These are phyloP conservation scores for Zymoseptoria tritici DNA, from an alignment of 2,329 filamentous ascomycete species.

Conservation along the genomic window DNA sequence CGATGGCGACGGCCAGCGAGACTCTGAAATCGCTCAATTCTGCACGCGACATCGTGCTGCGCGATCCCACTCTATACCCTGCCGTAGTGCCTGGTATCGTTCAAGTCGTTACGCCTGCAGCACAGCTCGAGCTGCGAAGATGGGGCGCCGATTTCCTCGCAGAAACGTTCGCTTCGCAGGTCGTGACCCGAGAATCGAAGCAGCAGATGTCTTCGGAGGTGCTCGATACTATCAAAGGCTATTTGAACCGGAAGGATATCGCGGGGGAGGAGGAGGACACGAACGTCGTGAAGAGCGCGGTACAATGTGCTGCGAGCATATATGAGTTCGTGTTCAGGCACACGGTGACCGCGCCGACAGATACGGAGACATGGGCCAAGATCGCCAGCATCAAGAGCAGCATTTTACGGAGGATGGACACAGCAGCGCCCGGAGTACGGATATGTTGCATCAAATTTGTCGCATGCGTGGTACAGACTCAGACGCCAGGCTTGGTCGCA, in stretches of 20 bases:
- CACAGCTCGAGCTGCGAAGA: conserved; percentile 74
- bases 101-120: conserved; percentile 73
- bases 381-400: conserved; percentile 84
- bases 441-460: conserved; percentile 98
- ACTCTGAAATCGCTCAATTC: conserved; percentile 83
- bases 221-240: conserved; percentile 60
- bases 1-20: conserved; percentile 42
- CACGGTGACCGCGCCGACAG: conserved; percentile 81
- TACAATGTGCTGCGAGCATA: conserved; percentile 84
- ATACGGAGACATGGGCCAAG: conserved; percentile 74
- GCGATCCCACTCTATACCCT: conserved; percentile 79
- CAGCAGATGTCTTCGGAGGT: conserved; percentile 62
- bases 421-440: conserved; percentile 64
- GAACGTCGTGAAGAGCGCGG: conserved; percentile 73
- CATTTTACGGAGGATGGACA: conserved; percentile 84
- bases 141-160: conserved; percentile 96
- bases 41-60: conserved; percentile 81
- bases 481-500: conserved; percentile 73
- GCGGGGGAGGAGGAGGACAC: conserved; percentile 56
- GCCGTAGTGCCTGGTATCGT: conserved; percentile 87
- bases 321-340: conserved; percentile 88
- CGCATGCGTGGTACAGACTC: conserved; percentile 83
- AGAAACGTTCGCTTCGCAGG: conserved; percentile 91
- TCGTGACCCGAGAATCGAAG: conserved; percentile 69
- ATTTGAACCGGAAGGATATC: conserved; percentile 47